Evolutionary conservation across 2,329 filamentous ascomycete species (phyloP), one percentile per base, ranked within the genome.

Genomic region (Cladosporium velox): DNA sequence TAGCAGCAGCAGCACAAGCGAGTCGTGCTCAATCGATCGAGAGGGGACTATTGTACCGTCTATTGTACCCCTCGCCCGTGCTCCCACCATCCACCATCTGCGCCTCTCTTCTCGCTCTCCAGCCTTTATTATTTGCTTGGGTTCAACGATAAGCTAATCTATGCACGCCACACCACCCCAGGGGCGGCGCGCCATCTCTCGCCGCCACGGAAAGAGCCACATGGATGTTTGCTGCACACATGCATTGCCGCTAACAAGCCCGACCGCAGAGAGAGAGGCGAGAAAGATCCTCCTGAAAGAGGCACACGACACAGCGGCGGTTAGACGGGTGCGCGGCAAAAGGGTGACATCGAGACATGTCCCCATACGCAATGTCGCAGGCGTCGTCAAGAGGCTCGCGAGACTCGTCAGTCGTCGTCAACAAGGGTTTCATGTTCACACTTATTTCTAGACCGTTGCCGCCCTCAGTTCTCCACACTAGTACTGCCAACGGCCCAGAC

Each of bases 321-420:
- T 47, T 24, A 21, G 41, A 5, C 41, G 41, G n/a, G 49, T 12
- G 24, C 49, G 49, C 28, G 24, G 49, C 49, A 28, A 11, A 21
- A 21, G 24, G 49, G 28, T 44, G 38, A 44, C 6, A 41, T 44
- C 38, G 38, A 10, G 8, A 47, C 6, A 55, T 55, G 52, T 24
- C 24, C 24, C 24, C 24, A 24, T 24, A 24, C 52, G 57, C 34
- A 47, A 30, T 64, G 61, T 64, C 61, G 49, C 51, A 64, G 51
- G 61, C 61, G 35, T 64, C 61, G 61, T 64, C 49, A 64, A 38
- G 61, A 38, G 60, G 24, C 14, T 64, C 61, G 61, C 57, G 61
- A 38, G 60, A 15, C 14, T 64, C 61, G 61, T 64, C 61, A 44
- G 41, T 47, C 4, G 8, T 47, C 41, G 41, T 47, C 41, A 47